A percentile compares a stretch with the other conserved stretches of the same genome.
These are phyloP conservation scores for Triticum dicoccoides DNA, from an alignment of 176 grass and related monocot genomes.

Conservation along the genomic window DNA sequence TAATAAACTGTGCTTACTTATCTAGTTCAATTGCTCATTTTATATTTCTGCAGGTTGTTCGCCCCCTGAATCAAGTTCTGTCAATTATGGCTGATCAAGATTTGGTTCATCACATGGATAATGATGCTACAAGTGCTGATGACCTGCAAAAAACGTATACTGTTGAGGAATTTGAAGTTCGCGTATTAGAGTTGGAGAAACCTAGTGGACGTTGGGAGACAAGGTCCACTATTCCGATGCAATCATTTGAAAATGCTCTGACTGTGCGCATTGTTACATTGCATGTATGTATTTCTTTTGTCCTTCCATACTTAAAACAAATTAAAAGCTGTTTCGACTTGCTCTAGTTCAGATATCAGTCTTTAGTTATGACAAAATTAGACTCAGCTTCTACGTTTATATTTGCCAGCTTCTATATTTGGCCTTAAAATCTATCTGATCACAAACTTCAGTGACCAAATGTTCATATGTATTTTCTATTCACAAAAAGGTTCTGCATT, in stretches of 20 bases:
- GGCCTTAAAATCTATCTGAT: not conserved
- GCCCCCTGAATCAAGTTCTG: conserved; percentile 72
- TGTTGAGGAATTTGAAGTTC: conserved; percentile 93
- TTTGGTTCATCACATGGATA: conserved; percentile 60
- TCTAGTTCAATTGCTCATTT: conserved; percentile 14
- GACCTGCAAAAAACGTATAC: conserved; percentile 79
- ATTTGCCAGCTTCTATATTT: not conserved
- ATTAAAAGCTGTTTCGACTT: not conserved
- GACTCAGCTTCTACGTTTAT: not conserved
- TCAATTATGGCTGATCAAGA: conserved; percentile 82
- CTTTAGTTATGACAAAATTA: not conserved
- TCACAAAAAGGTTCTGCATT: conserved; percentile 12
- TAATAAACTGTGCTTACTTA: not conserved
- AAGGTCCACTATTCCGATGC: conserved; percentile 73
- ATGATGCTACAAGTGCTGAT: conserved; percentile 51
- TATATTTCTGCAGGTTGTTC: conserved; percentile 58
- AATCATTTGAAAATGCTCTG: conserved; percentile 86
- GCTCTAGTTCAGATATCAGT: not conserved
- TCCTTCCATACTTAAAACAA: not conserved
- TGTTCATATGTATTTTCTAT: conserved; percentile 9
- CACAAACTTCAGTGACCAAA: not conserved
- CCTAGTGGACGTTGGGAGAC: conserved; percentile 66
- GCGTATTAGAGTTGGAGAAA: conserved; percentile 77
- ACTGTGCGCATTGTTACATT: conserved; percentile 81
- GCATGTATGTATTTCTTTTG: conserved; percentile 56